Base-by-base conservation (phyloP, 495 filamentous ascomycete species). In the Collariella sp. region DNA sequence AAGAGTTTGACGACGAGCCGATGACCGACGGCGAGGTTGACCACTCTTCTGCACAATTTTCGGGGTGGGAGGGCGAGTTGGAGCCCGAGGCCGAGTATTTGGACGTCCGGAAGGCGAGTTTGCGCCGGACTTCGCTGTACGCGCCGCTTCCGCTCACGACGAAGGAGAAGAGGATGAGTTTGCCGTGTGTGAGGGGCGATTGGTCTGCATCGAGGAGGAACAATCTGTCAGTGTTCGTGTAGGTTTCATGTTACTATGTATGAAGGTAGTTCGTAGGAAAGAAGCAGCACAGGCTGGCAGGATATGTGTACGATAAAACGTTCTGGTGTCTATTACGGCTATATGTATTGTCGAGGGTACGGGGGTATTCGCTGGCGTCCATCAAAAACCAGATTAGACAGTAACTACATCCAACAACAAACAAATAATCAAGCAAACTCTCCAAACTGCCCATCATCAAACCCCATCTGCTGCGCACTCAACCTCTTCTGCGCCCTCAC, bases 391-490 rank as follows among this genome's bases (percentile, higher is more conserved):
- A 48, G 15, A 16, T 3, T 16, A 9, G 23, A 7, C 10, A 26
- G 7, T 31, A 46, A 36, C 13, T 49, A 41, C 34, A 19, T 23
- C 13, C 2, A 20, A 6, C 36, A 34, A 5, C 36, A 31, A n/a
- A 29, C 22, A 36, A 33, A 22, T 13, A 20, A 23, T 68, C 58
- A 79, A 46, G 76, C 76, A 70, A 84, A 84, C 59, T 84, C 81
- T 7, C 80, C 82, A 74, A 83, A 84, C 54, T 82, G 76, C 38
- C 82, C 82, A 61, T 85, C 79, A 50, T 85, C 82, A 60, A 85
- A 85, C 7, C 81, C 82, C 47, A 83, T 39, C 42, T 80, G 72
- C 53, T 79, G 74, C 9, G 74, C 71, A 16, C 72, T 74, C 46
- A 74, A 58, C 40, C 77, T 71, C 62, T 80, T 77, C 49, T 77